Conservation (phyloP, 208 protist species). For the Leptomonas pyrrhocoris region DNA sequence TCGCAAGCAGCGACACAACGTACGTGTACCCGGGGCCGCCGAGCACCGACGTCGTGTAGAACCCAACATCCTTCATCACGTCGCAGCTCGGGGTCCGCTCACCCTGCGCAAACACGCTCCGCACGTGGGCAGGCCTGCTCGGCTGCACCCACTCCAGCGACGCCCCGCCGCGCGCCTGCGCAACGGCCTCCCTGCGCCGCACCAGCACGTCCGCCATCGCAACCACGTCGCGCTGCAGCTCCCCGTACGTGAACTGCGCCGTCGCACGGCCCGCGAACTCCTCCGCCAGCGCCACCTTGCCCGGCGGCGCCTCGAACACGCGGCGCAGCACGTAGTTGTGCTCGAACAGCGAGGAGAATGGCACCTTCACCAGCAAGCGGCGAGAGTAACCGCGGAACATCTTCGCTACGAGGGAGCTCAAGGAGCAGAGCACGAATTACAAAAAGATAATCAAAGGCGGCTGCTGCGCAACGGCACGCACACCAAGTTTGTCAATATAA, state of each 20-base stretch:
- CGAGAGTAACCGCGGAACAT: conserved; percentile 48
- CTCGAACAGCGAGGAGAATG: too few relatives aligned
- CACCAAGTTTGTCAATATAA: too few relatives aligned
- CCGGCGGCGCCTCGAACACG: conserved; percentile 64
- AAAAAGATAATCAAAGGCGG: neutral
- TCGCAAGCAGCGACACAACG: conserved; percentile 75
- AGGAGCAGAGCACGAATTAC: too few relatives aligned
- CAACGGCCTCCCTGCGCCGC: too few relatives aligned
- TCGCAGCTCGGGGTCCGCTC: conserved; percentile 69
- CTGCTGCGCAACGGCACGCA: too few relatives aligned
- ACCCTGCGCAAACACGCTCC: conserved; percentile 69
- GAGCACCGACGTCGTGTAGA: conserved; percentile 67
- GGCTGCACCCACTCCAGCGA: conserved; percentile 74
- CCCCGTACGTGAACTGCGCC: conserved; percentile 72
- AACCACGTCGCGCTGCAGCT: conserved; percentile 81
- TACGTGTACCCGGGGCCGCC: conserved; percentile 71
- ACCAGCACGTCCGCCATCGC: conserved; percentile 65
- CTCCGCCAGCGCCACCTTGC: conserved; percentile 66
- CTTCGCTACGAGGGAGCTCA: too few relatives aligned
- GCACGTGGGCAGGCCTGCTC: conserved; percentile 49
- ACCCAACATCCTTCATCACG: conserved; percentile 65
- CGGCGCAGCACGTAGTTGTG: conserved; percentile 63
- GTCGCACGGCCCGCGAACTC: conserved; percentile 58
- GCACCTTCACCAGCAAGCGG: conserved; percentile 46
- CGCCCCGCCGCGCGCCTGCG: conserved; percentile 36